Evolutionary conservation across 352 stramenopile species (phyloP).

Genomic region (Pythium volutum): DNA sequence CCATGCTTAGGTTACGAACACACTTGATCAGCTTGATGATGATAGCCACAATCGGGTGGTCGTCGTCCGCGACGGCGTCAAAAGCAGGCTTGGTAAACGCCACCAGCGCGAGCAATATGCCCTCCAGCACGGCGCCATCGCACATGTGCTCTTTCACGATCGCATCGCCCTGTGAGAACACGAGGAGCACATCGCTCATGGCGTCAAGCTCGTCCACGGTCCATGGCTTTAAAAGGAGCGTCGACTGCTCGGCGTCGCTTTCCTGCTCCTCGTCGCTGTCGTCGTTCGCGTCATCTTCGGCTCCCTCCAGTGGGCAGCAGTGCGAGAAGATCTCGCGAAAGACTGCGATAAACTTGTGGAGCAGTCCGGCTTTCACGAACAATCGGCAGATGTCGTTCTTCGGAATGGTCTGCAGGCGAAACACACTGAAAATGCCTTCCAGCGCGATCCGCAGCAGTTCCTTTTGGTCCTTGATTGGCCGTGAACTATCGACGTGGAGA

Average conservation of each 20-base stretch:
- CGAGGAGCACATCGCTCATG: constrained; percentile 85
- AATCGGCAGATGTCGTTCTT: constrained; percentile 94
- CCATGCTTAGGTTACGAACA: constrained; percentile 89
- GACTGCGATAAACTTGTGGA: constrained; percentile 86
- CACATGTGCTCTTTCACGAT: constrained; percentile 93
- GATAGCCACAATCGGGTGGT: constrained; percentile 21
- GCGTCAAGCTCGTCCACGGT: constrained; percentile 67
- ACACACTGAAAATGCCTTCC: constrained; percentile 90
- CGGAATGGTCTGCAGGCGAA: constrained; percentile 88
- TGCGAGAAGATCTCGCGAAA: constrained; percentile 72
- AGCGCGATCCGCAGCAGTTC: constrained; percentile 81
- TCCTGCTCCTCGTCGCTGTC: constrained; percentile 2
- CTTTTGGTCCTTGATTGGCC: constrained; percentile 36
- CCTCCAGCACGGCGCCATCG: constrained; percentile 71
- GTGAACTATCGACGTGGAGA: constrained; percentile 38
- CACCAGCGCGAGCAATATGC: constrained; percentile 51
- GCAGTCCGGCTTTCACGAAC: constrained; percentile 91
- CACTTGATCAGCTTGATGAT: constrained; percentile 85
- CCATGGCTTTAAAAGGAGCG: constrained; percentile 32
- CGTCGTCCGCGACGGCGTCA: constrained; percentile 3
- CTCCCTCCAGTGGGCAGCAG: constrained; percentile 22
- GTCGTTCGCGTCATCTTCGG: constrained; percentile 11
- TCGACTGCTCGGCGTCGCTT: constrained; percentile 19
- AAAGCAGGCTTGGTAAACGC: constrained; percentile 22
- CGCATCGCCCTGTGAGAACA: constrained; percentile 90